Percentiles rank a stretch among this genome's conserved stretches.
Conservation (phyloP, 164 flowering plant genomes). For the Aristolochia contorta region DNA sequence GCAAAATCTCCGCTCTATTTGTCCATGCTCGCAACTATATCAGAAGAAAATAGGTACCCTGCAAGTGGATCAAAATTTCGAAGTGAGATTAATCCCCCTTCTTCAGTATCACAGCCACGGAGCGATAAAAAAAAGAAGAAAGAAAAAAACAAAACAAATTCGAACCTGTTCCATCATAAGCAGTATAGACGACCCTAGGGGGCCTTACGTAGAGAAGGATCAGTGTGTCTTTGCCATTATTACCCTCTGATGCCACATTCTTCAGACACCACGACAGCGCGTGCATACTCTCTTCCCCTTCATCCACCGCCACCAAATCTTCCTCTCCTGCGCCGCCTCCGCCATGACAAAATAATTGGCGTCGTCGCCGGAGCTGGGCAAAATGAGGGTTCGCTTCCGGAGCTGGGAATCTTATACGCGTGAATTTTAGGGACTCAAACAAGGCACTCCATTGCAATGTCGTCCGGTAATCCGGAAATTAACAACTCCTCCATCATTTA, state of each 20-base stretch:
- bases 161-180: constrained; percentile 56
- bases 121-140: neutral
- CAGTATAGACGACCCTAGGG: constrained; percentile 37
- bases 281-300: constrained; percentile 81
- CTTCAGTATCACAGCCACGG: neutral
- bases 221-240: constrained; percentile 23
- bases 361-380: no score
- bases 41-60: constrained; percentile 47
- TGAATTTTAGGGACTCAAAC: no score
- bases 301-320: constrained; percentile 77
- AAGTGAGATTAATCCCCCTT: neutral
- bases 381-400: no score
- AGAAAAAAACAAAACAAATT: no score
- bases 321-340: constrained; percentile 16
- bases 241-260: constrained; percentile 24
- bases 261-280: constrained; percentile 73
- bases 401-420: no score
- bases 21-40: constrained; percentile 31
- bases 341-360: constrained; percentile 5
- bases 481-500: no score
- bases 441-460: no score
- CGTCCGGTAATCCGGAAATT: no score
- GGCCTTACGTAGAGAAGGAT: constrained; percentile 63
- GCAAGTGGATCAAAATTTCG: neutral
- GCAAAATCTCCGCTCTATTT: constrained; percentile 20